Evolutionary conservation across 2,329 filamentous ascomycete genomes (phyloP).

Genomic region (Colletotrichum sp.): DNA sequence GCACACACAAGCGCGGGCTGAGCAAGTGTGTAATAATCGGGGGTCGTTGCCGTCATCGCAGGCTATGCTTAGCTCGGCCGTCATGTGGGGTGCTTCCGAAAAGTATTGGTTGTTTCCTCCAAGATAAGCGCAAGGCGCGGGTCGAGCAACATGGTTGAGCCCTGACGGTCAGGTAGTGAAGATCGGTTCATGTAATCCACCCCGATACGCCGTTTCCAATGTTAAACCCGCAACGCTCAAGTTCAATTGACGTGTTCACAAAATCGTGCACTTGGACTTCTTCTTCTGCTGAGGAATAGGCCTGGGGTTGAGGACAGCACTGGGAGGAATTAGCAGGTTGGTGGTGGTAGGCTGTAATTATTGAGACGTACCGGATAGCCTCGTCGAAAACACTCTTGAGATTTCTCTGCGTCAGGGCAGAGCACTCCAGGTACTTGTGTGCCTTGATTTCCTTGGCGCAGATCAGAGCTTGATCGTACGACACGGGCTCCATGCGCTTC

Average conservation of each 20-base stretch:
- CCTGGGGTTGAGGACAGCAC: constrained; percentile 75
- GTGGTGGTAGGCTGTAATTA: constrained; percentile 22
- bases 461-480: constrained; percentile 87
- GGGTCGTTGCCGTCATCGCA: background rate
- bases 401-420: constrained; percentile 93
- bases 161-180: background rate
- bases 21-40: background rate
- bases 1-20: background rate
- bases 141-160: constrained; percentile 10
- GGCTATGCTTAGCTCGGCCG: background rate
- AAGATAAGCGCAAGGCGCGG: background rate
- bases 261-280: constrained; percentile 72
- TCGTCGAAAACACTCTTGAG: constrained; percentile 99
- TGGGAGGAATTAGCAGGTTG: constrained; percentile 38
- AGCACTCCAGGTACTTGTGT: constrained; percentile 98
- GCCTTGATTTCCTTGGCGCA: constrained; percentile 95
- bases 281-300: constrained; percentile 63
- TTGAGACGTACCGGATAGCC: constrained; percentile 81
- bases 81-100: background rate
- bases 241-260: constrained; percentile 49
- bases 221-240: constrained; percentile 5
- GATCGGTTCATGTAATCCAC: constrained; percentile 3
- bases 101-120: background rate
- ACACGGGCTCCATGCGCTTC: constrained; percentile 97
- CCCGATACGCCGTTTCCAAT: constrained; percentile 11